Evolutionary conservation across 2,329 filamentous ascomycete genomes (phyloP).

Genomic region (Talaromyces pinophilus): DNA sequence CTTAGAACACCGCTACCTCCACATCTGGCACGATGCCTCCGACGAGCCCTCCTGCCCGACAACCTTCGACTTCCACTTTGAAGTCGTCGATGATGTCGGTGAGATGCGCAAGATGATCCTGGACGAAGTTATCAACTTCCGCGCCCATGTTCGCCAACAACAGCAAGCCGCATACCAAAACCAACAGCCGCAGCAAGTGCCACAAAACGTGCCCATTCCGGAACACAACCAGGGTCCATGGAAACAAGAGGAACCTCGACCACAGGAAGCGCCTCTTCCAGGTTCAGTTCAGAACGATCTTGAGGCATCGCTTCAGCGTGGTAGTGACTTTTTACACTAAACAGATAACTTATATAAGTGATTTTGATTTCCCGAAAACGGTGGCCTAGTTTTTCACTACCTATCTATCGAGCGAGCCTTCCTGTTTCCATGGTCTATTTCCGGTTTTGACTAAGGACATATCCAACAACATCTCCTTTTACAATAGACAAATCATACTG

Average conservation of each 20-base stretch:
- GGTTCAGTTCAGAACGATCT: slow-evolving; percentile 48
- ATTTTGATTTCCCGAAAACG: neutral
- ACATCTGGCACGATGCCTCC: slow-evolving; percentile 97
- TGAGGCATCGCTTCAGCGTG: slow-evolving; percentile 55
- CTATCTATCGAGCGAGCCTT: neutral
- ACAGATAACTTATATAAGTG: neutral
- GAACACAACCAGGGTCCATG: slow-evolving; percentile 58
- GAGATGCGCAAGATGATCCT: slow-evolving; percentile 98
- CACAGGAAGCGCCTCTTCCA: slow-evolving; percentile 55
- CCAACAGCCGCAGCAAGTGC: slow-evolving; percentile 43
- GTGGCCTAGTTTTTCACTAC: neutral
- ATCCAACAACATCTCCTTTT: neutral
- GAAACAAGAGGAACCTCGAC: slow-evolving; percentile 62
- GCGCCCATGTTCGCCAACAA: slow-evolving; percentile 58
- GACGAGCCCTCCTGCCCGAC: slow-evolving; percentile 93
- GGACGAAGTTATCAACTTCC: slow-evolving; percentile 88
- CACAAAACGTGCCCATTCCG: slow-evolving; percentile 62
- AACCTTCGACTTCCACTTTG: slow-evolving; percentile 97
- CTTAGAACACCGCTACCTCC: slow-evolving; percentile 91
- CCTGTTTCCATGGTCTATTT: neutral
- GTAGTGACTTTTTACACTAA: slow-evolving; percentile 53
- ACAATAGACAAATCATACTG: slow-evolving; percentile 2
- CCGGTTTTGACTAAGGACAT: neutral
- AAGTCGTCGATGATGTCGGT: slow-evolving; percentile 90
- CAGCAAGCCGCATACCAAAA: slow-evolving; percentile 41